These are phyloP conservation scores for Mortierella sp. DNA, from an alignment of 371 early-diverging fungal species.

Conservation along the genomic window DNA sequence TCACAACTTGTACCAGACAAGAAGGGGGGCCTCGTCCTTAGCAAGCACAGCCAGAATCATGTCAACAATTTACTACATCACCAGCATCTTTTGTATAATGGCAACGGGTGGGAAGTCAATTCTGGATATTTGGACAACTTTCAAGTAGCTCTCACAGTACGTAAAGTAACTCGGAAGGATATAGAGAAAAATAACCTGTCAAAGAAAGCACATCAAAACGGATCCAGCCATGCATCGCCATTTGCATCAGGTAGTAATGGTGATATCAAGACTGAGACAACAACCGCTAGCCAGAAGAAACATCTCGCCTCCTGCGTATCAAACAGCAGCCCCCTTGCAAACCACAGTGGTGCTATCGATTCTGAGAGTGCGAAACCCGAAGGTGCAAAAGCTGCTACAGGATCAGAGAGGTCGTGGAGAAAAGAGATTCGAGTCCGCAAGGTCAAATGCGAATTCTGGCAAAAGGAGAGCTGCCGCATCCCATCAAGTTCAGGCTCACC, in stretches of 20 bases:
- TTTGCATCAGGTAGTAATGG: neutral
- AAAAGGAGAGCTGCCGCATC: constrained; percentile 52
- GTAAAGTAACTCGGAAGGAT: constrained; percentile 32
- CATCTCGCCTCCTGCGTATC: constrained; percentile 1
- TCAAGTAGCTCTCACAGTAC: constrained; percentile 42
- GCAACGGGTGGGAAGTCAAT: constrained; percentile 5
- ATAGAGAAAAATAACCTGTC: constrained; percentile 19
- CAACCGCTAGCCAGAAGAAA: neutral
- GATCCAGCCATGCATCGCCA: constrained; percentile 1
- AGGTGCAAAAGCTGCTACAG: neutral
- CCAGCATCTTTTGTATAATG: constrained; percentile 2
- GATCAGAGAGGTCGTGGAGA: constrained; percentile 3
- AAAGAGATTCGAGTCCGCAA: constrained; percentile 50
- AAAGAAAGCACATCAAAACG: constrained; percentile 11
- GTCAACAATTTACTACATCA: neutral
- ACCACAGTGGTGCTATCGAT: neutral
- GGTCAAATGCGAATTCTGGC: constrained; percentile 54
- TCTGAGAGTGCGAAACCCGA: neutral
- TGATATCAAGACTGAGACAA: neutral
- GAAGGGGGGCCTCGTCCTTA: constrained; percentile 29
- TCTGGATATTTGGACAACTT: constrained; percentile 18
- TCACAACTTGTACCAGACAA: constrained; percentile 38
- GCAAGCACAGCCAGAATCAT: constrained; percentile 7
- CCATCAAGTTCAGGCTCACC: constrained; percentile 1
- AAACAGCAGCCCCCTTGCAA: neutral